A percentile compares a stretch with the other conserved stretches of the same genome.
Evolutionary conservation across 257 asterid genomes (phyloP).

Genomic region (Solanum bukasovii): DNA sequence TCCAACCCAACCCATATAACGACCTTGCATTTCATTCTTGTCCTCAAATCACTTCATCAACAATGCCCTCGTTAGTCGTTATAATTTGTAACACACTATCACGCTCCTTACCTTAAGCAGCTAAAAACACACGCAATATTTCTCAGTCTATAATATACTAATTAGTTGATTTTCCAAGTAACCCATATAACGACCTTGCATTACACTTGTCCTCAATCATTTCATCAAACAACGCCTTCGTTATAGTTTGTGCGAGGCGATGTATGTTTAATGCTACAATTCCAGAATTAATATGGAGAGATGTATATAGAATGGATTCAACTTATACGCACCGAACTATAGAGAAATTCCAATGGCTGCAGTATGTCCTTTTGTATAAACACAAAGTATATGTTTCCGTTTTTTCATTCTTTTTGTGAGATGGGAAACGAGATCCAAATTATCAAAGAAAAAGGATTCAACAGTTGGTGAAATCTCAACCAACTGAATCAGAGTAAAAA

Average conservation of each 20-base stretch:
- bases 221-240: too few species aligned
- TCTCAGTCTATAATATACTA: too few species aligned
- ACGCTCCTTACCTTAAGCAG: background rate
- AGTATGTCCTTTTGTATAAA: background rate
- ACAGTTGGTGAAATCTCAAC: background rate
- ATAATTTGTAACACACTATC: background rate
- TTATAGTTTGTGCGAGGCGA: too few species aligned
- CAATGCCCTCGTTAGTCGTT: background rate
- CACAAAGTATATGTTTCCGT: background rate
- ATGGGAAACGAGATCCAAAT: background rate
- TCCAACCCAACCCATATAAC: background rate
- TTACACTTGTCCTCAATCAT: too few species aligned
- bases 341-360: background rate
- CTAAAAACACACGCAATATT: background rate
- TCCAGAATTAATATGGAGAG: background rate
- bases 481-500: background rate
- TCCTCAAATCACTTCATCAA: background rate
- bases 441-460: background rate
- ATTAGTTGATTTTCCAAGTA: too few species aligned
- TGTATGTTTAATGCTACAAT: background rate
- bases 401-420: background rate
- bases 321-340: background rate
- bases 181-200: too few species aligned
- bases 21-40: background rate
- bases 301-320: background rate